Conservation (phyloP, 805 yeast genomes). For the Yarrowia bubula region DNA sequence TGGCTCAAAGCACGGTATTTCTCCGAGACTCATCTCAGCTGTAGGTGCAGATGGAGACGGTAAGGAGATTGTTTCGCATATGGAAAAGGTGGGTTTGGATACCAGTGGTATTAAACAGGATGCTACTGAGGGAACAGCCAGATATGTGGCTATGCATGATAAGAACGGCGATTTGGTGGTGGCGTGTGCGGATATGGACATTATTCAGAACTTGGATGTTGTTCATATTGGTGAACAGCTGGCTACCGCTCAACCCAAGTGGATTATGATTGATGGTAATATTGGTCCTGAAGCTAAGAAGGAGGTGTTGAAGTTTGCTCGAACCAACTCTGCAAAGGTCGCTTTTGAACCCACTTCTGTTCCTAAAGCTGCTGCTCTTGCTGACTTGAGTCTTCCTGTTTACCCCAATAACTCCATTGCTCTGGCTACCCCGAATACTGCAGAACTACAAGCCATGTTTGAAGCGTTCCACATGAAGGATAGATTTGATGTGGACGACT, state of each 20-base stretch:
- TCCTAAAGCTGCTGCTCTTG: conserved; percentile 55
- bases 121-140: conserved; percentile 51
- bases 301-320: conserved; percentile 39
- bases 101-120: conserved; percentile 44
- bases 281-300: conserved; percentile 47
- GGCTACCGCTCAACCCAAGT: conserved; percentile 45
- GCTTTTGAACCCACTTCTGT: conserved; percentile 78
- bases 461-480: conserved; percentile 47
- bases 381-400: conserved; percentile 35
- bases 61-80: conserved; percentile 32
- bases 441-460: conserved; percentile 59
- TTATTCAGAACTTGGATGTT: conserved; percentile 51
- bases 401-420: conserved; percentile 49
- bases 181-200: conserved; percentile 85
- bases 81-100: conserved; percentile 36
- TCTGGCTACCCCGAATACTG: conserved; percentile 65
- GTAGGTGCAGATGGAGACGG: conserved; percentile 54
- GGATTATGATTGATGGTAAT: conserved; percentile 68
- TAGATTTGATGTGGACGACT: conserved; percentile 53
- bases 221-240: conserved; percentile 48
- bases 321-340: conserved; percentile 39
- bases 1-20: conserved; percentile 32
- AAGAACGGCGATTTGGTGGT: conserved; percentile 59
- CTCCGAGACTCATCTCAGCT: conserved; percentile 52
- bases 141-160: conserved; percentile 69